A percentile compares a stretch with the other conserved stretches of the same genome.
These are phyloP conservation scores for Citrus inodora DNA, from an alignment of 345 rosid species.

Conservation along the genomic window DNA sequence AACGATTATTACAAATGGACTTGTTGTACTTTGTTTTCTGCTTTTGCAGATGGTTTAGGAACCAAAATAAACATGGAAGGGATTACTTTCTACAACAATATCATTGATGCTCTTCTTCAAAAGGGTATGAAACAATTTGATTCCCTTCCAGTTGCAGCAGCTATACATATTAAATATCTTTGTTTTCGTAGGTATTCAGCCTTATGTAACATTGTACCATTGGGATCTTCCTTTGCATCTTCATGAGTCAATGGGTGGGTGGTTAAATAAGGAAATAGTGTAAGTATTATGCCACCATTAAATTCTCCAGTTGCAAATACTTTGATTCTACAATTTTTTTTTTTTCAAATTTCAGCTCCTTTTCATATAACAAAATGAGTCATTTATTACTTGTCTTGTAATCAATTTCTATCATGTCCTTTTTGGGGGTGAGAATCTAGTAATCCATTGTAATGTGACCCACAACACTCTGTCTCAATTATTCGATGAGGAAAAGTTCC, in stretches of 20 bases:
- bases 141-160: constrained; percentile 16
- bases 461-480: background rate
- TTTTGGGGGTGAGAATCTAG: background rate
- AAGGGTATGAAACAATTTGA: constrained; percentile 44
- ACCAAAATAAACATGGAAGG: constrained; percentile 62
- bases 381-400: background rate
- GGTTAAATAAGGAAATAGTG: constrained; percentile 73
- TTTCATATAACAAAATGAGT: background rate
- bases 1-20: background rate
- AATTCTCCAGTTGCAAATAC: background rate
- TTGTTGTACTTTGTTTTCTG: background rate
- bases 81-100: constrained; percentile 56
- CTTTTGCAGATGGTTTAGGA: constrained; percentile 62
- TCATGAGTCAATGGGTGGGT: constrained; percentile 71
- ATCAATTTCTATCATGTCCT: background rate
- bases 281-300: constrained; percentile 35
- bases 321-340: background rate
- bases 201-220: constrained; percentile 73
- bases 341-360: background rate
- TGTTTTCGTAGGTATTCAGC: constrained; percentile 55
- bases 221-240: constrained; percentile 94
- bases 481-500: background rate
- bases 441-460: background rate
- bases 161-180: constrained; percentile 10
- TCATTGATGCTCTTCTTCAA: constrained; percentile 60